Conservation (phyloP, 371 early-diverging fungal genomes). For the Lichtheimia hyalospora region DNA sequence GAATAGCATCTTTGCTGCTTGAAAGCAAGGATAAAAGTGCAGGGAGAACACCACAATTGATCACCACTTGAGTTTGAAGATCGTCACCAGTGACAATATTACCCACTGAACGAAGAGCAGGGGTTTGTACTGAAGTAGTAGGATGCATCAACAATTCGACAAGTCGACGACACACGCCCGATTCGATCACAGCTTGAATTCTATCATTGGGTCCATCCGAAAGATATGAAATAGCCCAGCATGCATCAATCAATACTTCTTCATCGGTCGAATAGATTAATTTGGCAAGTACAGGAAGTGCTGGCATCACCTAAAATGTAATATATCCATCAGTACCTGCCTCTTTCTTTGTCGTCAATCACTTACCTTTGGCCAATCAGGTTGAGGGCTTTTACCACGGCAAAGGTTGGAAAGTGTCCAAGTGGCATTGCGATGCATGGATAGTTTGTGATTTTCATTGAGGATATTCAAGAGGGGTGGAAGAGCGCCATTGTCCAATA, state of each 20-base stretch:
- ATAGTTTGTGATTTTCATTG: conserved; percentile 82
- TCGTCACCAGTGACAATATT: conserved; percentile 99
- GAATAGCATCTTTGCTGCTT: conserved; percentile 89
- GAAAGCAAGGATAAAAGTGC: conserved; percentile 80
- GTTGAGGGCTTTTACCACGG: conserved; percentile 97
- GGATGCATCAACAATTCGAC: conserved; percentile 93
- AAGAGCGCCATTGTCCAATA: conserved; percentile 85
- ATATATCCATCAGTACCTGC: neutral
- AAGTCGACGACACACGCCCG: conserved; percentile 91
- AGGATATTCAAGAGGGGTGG: conserved; percentile 83
- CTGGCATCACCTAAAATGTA: conserved; percentile 77
- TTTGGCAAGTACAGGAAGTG: conserved; percentile 88
- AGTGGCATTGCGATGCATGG: conserved; percentile 96
- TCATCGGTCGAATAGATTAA: conserved; percentile 90
- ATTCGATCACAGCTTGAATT: conserved; percentile 95
- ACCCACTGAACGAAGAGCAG: conserved; percentile 97
- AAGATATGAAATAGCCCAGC: conserved; percentile 99
- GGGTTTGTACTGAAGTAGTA: conserved; percentile 89
- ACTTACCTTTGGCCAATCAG: conserved; percentile 82
- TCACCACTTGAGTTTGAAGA: conserved; percentile 93
- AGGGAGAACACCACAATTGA: conserved; percentile 88
- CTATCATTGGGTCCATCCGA: conserved; percentile 94
- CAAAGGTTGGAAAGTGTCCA: conserved; percentile 99
- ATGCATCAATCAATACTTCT: conserved; percentile 96
- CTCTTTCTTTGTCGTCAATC: neutral